Base-by-base conservation (phyloP, 306 rosid species). In the Oxytropis ochrocephala region DNA sequence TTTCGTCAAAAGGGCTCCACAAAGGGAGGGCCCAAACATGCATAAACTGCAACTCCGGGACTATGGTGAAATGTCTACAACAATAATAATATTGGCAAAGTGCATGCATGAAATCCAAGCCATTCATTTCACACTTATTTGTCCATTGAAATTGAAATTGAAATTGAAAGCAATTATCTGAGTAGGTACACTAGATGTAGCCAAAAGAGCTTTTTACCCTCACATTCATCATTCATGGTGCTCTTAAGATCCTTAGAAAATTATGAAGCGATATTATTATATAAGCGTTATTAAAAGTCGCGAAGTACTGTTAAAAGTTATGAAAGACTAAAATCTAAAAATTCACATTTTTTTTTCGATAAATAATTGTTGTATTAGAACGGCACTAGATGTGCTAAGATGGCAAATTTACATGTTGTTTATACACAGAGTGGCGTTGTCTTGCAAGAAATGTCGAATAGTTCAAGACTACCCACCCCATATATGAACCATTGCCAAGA, bases 71-170 rank as follows among this genome's bases (percentile, higher is more conserved):
- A 33, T 61, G 79, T 73, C 61, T 36, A 6, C 62, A 19, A 12
- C 5, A 54, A 54, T 13, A 54, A 64, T 55, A 44, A 48, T 61
- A 62, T 53, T 64, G 60, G 64, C 74, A 69, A 51, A 33, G 42
- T 79, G 80, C 78, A 56, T 70, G 72, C 75, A 56, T 70, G 77
- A 35, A 58, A 32, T 27, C 49, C 68, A 42, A 48, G 47, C 60
- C 78, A 64, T 75, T 70, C 61, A 64, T 29, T 63, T 46, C 17
- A 49, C 35, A 72, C 65, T 62, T 38, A 27, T 54, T 50, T 63
- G 41, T 68, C 73, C 30, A 64, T 41, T 41, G 38, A 33, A 33
- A 33, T 33, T 33, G 73, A 74, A 39, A 64, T 41, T 41, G 38
- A 33, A 33, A 33, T 33, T 33, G 73, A 74, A 69, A 74, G 42